Base-by-base conservation (phyloP, 352 stramenopile genomes). In the Peronospora destructor region DNA sequence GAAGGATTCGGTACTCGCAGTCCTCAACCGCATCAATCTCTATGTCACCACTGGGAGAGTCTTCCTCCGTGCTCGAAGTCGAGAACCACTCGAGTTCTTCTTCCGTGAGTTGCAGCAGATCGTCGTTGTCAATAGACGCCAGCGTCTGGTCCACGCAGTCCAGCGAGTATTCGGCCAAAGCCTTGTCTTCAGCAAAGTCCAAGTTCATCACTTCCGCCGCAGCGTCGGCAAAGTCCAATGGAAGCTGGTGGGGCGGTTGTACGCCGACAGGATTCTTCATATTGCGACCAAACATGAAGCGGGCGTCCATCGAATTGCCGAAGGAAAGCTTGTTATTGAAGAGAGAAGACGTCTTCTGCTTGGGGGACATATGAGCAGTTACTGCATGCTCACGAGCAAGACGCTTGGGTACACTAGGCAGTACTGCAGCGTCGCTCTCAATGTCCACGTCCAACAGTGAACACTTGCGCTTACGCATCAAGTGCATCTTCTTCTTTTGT, bases 21-120 rank as follows among this genome's bases (percentile, higher is more conserved):
- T 42, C 7, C n/a, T 58, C 55, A 1, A 47, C 10, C 19, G 53
- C 34, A 23, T 55, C 42, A 12, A 37, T 23, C 38, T 48, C 60
- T 30, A 39, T n/a, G 2, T 43, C 38, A n/a, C 6, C 11, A 11
- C n/a, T 61, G 14, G 38, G 34, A 6, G 23, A 10, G 21, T 36
- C 39, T n/a, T 57, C 42, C 16, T 65, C 67, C 29, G 45, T 55
- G 25, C 56, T 58, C 2, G 70, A 66, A 23, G 64, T 64, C 11
- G 79, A 86, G 55, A 92, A 92, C 81, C 81, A 92, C 47, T 90
- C 81, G 25, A 90, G 65, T 40, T 90, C 78, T 45, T 92, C 79
- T 55, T 90, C 78, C 4, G 76, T 88, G 7, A 89, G 68, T 55
- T 87, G 76, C 30, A 92, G 56, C 37, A 90, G 52, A 33, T 91